phyloP scores from a whole-genome alignment of 2,329 filamentous ascomycete species.

The Alternaria consortialis region DNA sequence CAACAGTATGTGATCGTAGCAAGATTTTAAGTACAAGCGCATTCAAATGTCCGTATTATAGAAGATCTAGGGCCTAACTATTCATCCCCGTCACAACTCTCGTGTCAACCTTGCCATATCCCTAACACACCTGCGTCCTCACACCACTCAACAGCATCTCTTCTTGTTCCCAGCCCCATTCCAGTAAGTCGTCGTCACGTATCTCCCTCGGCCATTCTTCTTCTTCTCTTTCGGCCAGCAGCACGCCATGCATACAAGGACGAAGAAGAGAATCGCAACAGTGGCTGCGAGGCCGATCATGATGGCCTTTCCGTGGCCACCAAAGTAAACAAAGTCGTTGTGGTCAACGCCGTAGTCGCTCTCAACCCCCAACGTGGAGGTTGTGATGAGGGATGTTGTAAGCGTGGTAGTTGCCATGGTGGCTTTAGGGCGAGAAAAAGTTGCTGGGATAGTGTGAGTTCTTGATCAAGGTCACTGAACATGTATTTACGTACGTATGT shows the following conservation, averaged over 20 bases:
- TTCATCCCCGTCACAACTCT: not conserved
- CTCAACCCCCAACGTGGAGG: not conserved
- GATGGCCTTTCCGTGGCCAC: not conserved
- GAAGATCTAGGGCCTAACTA: not conserved
- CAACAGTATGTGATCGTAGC: too few species aligned
- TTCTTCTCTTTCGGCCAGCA: conserved; percentile 3
- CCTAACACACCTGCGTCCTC: too few species aligned
- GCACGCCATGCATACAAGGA: not conserved
- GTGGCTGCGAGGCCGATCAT: conserved; percentile 1
- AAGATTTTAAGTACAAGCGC: too few species aligned
- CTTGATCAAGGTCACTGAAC: not conserved
- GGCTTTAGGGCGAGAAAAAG: too few species aligned
- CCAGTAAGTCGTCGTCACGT: not conserved
- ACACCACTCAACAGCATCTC: not conserved
- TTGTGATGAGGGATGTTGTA: not conserved
- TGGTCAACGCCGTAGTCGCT: not conserved
- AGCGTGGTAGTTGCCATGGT: not conserved
- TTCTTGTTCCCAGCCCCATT: not conserved
- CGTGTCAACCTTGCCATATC: not conserved
- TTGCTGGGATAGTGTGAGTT: not conserved
- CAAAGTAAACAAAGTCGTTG: not conserved
- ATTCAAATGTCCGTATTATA: too few species aligned
- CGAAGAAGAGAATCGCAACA: not conserved
- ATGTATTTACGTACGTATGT: not conserved
- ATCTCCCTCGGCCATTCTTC: not conserved